phyloP scores from a whole-genome alignment of 306 rosid species.

The Phaseolus lunatus region DNA sequence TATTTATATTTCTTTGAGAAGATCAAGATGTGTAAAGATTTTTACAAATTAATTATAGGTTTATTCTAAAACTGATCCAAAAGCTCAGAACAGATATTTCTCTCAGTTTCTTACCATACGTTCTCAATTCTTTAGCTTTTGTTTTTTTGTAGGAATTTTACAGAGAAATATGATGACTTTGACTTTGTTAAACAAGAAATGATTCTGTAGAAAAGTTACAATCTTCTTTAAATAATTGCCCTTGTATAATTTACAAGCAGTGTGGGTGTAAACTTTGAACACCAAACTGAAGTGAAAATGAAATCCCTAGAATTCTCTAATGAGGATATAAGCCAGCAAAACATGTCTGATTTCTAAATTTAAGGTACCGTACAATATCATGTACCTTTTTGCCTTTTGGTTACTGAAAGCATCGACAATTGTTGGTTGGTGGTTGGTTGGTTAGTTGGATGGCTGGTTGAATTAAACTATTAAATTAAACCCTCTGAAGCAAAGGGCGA shows the following conservation, averaged over 20 bases:
- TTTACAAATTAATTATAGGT: neutral
- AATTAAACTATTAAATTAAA: neutral
- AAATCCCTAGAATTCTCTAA: conserved; percentile 3
- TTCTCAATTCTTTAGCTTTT: neutral
- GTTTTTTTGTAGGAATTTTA: neutral
- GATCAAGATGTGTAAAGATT: conserved; percentile 5
- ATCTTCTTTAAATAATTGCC: neutral
- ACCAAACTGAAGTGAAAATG: conserved; percentile 4
- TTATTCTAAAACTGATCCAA: conserved; percentile 1
- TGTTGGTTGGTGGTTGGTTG: too few relatives aligned
- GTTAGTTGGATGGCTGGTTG: too few relatives aligned
- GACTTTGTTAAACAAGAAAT: neutral
- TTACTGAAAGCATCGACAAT: too few relatives aligned
- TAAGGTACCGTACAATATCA: too few relatives aligned
- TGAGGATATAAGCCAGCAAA: neutral
- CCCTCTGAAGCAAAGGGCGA: neutral
- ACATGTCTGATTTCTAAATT: neutral
- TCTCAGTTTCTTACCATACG: neutral
- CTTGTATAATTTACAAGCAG: neutral
- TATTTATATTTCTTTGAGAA: conserved; percentile 1
- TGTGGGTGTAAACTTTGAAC: neutral
- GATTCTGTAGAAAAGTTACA: neutral
- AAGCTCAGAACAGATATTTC: neutral
- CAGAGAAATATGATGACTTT: neutral
- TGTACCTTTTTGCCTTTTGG: too few relatives aligned